Conservation (phyloP, 169 alveolate genomes). For the Amoebophrya sp. region DNA sequence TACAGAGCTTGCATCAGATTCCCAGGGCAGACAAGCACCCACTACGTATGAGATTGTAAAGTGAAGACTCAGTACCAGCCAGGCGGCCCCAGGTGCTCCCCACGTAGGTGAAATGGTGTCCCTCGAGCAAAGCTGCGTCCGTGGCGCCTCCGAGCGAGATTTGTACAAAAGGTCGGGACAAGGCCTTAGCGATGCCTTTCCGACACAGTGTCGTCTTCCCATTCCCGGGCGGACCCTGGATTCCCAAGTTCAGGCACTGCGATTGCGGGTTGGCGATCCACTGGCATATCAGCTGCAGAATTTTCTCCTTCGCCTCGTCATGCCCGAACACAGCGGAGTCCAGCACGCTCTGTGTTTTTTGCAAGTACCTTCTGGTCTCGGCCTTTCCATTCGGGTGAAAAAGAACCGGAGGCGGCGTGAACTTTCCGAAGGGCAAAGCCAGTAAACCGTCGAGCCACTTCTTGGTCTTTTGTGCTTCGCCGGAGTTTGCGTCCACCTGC, state of each 20-base stretch:
- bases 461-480: background rate
- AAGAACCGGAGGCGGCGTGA: background rate
- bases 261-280: background rate
- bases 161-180: background rate
- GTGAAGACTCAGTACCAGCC: background rate
- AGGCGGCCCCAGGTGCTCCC: background rate
- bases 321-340: background rate
- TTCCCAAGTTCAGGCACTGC: background rate
- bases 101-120: constrained; percentile 8
- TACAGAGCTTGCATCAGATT: background rate
- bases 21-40: background rate
- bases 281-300: background rate
- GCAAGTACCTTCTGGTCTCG: background rate
- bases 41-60: background rate
- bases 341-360: background rate
- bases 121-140: background rate
- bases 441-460: constrained; percentile 5
- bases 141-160: background rate
- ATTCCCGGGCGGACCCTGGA: background rate
- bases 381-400: background rate
- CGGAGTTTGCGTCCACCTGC: background rate
- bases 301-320: background rate
- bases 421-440: background rate
- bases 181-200: background rate
- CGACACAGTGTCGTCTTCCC: background rate